Base-by-base conservation (phyloP, 495 filamentous ascomycete species). In the Parathielavia appendiculata region DNA sequence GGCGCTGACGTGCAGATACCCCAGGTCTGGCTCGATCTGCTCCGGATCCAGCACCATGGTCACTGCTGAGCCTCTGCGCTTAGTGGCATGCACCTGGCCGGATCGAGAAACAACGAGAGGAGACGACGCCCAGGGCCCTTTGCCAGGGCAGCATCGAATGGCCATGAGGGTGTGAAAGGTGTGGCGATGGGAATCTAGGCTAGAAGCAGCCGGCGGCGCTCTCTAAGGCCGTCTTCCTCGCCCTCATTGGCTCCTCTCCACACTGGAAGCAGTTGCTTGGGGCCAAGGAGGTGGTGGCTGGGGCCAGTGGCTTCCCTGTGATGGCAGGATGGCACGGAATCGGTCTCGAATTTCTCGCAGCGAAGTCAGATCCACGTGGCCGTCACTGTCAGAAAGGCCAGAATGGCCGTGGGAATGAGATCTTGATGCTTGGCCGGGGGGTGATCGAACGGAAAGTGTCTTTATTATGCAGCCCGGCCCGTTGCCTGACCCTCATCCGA, bases 211-310 rank as follows among this genome's bases (percentile, higher is more conserved):
- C 51, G 23, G 22, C 20, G 23, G 22, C 22, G 34, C 45, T 39
- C 34, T 19, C 22, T 49, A 34, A 26, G 47, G 7, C 4, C 34
- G 45, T 20, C 35, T 16, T 34, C 17, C 13, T 19, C 36, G 12
- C 32, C 50, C 54, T 58, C 34, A 67, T 65, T 65, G 62, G 65
- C 51, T 49, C 19, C 17, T 26, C 34, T 40, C 16, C 52, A 32
- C 60, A 54, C 54, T 62, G 62, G 57, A 57, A 65, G 47, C 16
- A 34, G 16, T 51, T 36, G 16, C 23, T 35, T 30, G 43, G 20
- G 19, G 32, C 46, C 32, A 39, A 51, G 46, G 34, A 34, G 32
- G 22, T 38, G 34, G 46, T 58, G 63, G 66, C 58, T 56, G 58
- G 53, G 41, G 56, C 43, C 7, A 34, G 41, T 26, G 49, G 12